Percentiles rank a stretch among this genome's conserved stretches.
phyloP scores from a whole-genome alignment of 2,329 filamentous ascomycete genomes.

The Phialocephala sp. region DNA sequence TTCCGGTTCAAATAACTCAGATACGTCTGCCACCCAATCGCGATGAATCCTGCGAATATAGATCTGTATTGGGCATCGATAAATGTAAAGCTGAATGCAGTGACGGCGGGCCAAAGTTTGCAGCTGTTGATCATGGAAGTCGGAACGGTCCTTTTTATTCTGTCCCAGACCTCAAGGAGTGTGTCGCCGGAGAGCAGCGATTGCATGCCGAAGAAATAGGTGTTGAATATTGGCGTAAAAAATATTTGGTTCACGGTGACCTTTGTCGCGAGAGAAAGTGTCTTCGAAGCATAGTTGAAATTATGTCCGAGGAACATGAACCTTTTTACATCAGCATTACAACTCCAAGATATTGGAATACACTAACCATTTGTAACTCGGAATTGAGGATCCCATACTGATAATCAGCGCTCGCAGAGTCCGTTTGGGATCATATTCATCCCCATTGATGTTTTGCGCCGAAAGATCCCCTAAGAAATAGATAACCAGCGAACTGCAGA shows the following conservation, averaged over 20 bases:
- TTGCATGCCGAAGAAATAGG: slow-evolving; percentile 83
- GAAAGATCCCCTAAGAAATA: slow-evolving; percentile 80
- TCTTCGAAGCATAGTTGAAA: slow-evolving; percentile 83
- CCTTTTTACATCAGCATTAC: slow-evolving; percentile 50
- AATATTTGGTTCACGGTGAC: slow-evolving; percentile 78
- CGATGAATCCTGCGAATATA: slow-evolving; percentile 79
- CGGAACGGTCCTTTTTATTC: slow-evolving; percentile 78
- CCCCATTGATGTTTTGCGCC: slow-evolving; percentile 70
- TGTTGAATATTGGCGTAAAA: slow-evolving; percentile 85
- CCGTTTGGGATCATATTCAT: slow-evolving; percentile 70
- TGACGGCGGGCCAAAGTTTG: slow-evolving; percentile 89
- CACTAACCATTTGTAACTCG: slow-evolving; percentile 79
- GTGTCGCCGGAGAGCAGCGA: slow-evolving; percentile 74
- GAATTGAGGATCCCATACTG: slow-evolving; percentile 74
- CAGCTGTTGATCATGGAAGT: slow-evolving; percentile 77
- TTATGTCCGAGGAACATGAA: slow-evolving; percentile 78
- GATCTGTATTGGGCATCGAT: slow-evolving; percentile 79
- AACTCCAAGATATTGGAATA: background rate
- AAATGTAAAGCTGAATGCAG: slow-evolving; percentile 86
- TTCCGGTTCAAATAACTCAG: slow-evolving; percentile 78
- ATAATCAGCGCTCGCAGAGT: slow-evolving; percentile 77
- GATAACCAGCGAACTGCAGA: slow-evolving; percentile 76
- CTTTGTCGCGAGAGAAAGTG: slow-evolving; percentile 75
- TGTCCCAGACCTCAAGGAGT: slow-evolving; percentile 66
- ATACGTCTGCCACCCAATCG: slow-evolving; percentile 93